A percentile compares a stretch with the other conserved stretches of the same genome.
These are phyloP conservation scores for Pseudogymnoascus sp. DNA, from an alignment of 2,329 filamentous ascomycete species.

Conservation along the genomic window DNA sequence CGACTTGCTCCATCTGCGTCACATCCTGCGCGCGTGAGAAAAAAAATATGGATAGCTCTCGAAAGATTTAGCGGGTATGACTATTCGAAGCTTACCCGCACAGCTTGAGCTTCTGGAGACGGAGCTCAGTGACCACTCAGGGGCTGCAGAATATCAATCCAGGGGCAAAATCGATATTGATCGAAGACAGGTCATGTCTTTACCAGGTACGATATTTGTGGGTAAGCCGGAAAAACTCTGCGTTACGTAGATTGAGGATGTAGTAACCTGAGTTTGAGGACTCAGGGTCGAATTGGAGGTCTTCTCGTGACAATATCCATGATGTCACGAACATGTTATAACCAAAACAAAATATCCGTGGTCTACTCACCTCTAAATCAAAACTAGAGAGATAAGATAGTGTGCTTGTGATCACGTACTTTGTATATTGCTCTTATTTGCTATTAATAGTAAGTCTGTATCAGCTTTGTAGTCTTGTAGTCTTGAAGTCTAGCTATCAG, in stretches of 20 bases:
- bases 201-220: background rate
- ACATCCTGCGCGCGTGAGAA: background rate
- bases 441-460: background rate
- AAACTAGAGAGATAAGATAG: background rate
- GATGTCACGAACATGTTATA: background rate
- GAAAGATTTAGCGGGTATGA: background rate
- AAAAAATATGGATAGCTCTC: background rate
- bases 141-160: background rate
- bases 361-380: background rate
- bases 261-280: background rate
- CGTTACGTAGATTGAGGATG: background rate
- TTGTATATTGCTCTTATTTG: background rate
- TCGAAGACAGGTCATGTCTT: background rate
- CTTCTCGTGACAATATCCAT: background rate
- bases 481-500: background rate
- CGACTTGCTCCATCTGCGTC: background rate
- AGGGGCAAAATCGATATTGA: background rate
- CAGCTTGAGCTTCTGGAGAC: background rate
- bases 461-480: background rate
- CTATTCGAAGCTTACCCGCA: background rate
- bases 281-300: background rate
- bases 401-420: background rate
- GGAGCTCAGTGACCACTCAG: background rate
- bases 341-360: background rate
- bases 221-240: background rate